Percentiles rank a stretch among this genome's conserved stretches.
These are phyloP conservation scores for Kurtzmaniella natalensis DNA, from an alignment of 1,139 yeast genomes.

Conservation along the genomic window DNA sequence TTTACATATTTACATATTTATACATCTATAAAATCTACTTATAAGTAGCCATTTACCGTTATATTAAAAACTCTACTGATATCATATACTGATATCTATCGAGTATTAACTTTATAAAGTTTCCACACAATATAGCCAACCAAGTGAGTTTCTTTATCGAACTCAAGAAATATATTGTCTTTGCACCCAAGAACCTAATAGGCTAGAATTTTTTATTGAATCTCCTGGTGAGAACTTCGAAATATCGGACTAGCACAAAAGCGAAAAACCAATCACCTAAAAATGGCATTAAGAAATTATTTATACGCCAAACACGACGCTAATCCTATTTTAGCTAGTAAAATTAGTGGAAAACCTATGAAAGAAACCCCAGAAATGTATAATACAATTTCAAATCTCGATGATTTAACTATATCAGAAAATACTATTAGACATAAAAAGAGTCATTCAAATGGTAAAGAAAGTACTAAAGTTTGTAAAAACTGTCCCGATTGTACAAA, in stretches of 20 bases:
- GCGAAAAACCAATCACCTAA: background rate
- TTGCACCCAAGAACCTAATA: too few relatives aligned
- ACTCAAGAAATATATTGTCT: too few relatives aligned
- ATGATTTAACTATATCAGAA: background rate
- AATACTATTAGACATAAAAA: background rate
- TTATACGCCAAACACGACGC: conserved; percentile 36
- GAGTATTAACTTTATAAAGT: too few relatives aligned
- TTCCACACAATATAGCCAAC: too few relatives aligned
- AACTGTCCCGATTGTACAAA: conserved; percentile 28
- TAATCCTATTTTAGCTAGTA: conserved; percentile 3
- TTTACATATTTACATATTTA: too few relatives aligned
- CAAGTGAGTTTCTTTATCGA: too few relatives aligned
- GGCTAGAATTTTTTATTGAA: too few relatives aligned
- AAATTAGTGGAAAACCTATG: conserved; percentile 5
- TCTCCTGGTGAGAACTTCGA: too few relatives aligned
- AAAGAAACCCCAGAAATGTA: background rate
- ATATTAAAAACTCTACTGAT: too few relatives aligned
- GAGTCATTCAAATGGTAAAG: conserved; percentile 13
- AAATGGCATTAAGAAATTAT: conserved; percentile 43
- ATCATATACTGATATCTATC: too few relatives aligned
- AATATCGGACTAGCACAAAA: background rate
- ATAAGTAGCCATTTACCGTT: too few relatives aligned
- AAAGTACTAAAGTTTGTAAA: conserved; percentile 19
- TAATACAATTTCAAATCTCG: background rate
- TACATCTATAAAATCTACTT: too few relatives aligned